Evolutionary conservation across 2,329 filamentous ascomycete genomes (phyloP), one percentile per base, ranked within the genome.

Genomic region (Hypoxylon sp.): DNA sequence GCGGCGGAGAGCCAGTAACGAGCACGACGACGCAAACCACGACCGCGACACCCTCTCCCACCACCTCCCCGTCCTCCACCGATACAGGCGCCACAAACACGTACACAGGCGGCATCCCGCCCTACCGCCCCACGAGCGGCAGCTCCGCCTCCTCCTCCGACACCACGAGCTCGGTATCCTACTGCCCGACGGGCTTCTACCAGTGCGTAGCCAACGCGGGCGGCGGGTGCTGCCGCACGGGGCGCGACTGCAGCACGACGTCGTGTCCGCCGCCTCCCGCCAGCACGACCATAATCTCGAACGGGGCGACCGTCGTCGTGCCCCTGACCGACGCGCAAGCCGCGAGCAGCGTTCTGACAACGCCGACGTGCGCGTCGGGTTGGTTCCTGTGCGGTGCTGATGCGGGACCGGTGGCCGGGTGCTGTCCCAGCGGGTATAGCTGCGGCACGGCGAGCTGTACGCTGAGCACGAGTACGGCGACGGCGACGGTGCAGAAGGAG

Each of bases 181-280:
- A 86, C 73, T 98, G 95, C 74, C 95, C 95, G 0, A 94, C 91
- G 0, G 94, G 94, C 2, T 98, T 94, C 83, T 98, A 98, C 79
- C 91, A 93, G 55, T 98, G 95, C 79, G 88, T 90, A 2, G 95
- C 95, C 1, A 89, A 90, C 65, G 93, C 94, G 65, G 93, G 92
- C 13, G 93, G 93, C 19, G 87, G 87, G 1, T 98, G 95, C 82
- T 98, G 95, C 81, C 91, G 92, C 63, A 94, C 93, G 0, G 94
- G 93, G 1, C 89, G 94, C 19, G 87, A 97, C 80, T 98, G 95
- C 80, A 88, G 91, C 65, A 91, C 90, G 0, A 92, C 91, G 0
- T 92, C 91, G 5, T 98, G 95, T 74, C 92, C 93, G 0, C 80
- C 87, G 0, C 81, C 87, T 0, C 81, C 84, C 0, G 75, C 84